Percentiles rank a stretch among this genome's conserved stretches.
Conservation (phyloP, 345 rosid genomes). For the Syzygium oleosum region DNA sequence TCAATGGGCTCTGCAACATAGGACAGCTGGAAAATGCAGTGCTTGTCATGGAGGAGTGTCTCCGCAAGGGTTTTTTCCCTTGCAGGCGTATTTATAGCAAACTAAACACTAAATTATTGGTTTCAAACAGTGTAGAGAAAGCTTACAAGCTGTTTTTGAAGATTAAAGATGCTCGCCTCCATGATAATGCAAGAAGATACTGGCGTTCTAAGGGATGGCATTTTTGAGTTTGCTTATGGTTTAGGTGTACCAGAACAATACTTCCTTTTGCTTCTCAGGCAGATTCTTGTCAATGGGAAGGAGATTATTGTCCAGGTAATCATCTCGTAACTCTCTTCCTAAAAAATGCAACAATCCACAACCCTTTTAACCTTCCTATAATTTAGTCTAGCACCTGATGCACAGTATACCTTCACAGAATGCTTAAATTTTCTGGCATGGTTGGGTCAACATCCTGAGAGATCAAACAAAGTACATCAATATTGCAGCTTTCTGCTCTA, state of each 20-base stretch:
- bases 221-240: constrained; percentile 31
- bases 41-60: constrained; percentile 83
- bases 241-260: neutral
- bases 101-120: constrained; percentile 61
- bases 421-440: neutral
- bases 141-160: constrained; percentile 73
- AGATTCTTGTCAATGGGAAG: neutral
- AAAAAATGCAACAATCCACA: neutral
- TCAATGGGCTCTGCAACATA: constrained; percentile 77
- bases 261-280: neutral
- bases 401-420: neutral
- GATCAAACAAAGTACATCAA: neutral
- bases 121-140: constrained; percentile 59
- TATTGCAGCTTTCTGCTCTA: neutral
- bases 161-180: constrained; percentile 57
- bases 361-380: neutral
- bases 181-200: constrained; percentile 57
- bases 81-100: constrained; percentile 66
- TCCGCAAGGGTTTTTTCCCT: constrained; percentile 76
- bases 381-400: neutral
- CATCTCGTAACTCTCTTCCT: neutral
- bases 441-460: neutral
- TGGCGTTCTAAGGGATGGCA: constrained; percentile 95
- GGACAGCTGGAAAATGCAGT: constrained; percentile 90
- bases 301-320: neutral